Evolutionary conservation across 495 filamentous ascomycete genomes (phyloP).

Genomic region (Cetradonia linearis): DNA sequence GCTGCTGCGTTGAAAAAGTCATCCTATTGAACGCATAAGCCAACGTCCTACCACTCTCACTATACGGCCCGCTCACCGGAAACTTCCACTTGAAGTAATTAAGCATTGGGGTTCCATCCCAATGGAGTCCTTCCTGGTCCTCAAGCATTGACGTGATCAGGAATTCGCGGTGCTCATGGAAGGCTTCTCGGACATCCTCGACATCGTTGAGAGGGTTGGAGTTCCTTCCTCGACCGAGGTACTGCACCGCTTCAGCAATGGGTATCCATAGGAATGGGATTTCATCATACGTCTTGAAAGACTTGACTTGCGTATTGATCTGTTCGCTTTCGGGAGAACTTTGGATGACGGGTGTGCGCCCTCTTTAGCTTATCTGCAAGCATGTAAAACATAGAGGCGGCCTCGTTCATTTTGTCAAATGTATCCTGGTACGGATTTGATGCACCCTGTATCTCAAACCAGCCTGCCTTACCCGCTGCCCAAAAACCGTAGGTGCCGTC

Average conservation of each 20-base stretch:
- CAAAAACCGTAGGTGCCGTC: conserved; percentile 55
- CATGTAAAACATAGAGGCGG: conserved; percentile 60
- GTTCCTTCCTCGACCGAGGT: conserved; percentile 28
- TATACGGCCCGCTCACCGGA: conserved; percentile 27
- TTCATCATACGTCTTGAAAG: conserved; percentile 24
- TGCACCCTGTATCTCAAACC: conserved; percentile 59
- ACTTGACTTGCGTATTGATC: conserved; percentile 14
- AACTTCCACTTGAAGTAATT: conserved; percentile 43
- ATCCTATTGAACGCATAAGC: conserved; percentile 29
- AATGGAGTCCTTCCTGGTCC: conserved; percentile 43
- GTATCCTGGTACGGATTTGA: conserved; percentile 48
- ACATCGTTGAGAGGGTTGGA: conserved; percentile 31
- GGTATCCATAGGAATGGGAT: conserved; percentile 15
- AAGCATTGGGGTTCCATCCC: conserved; percentile 45
- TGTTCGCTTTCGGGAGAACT: conserved; percentile 14
- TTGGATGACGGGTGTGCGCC: conserved; percentile 13
- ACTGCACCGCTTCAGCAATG: conserved; percentile 27
- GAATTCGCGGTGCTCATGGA: conserved; percentile 45
- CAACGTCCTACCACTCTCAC: conserved; percentile 1
- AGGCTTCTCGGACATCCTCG: conserved; percentile 40
- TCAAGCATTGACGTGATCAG: conserved; percentile 50
- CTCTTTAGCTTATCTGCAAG: conserved; percentile 41
- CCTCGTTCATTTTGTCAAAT: conserved; percentile 58
- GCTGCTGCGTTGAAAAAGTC: conserved; percentile 33
- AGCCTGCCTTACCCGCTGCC: conserved; percentile 68